Conservation (phyloP, 495 filamentous ascomycete genomes). For the Podospora comata region DNA sequence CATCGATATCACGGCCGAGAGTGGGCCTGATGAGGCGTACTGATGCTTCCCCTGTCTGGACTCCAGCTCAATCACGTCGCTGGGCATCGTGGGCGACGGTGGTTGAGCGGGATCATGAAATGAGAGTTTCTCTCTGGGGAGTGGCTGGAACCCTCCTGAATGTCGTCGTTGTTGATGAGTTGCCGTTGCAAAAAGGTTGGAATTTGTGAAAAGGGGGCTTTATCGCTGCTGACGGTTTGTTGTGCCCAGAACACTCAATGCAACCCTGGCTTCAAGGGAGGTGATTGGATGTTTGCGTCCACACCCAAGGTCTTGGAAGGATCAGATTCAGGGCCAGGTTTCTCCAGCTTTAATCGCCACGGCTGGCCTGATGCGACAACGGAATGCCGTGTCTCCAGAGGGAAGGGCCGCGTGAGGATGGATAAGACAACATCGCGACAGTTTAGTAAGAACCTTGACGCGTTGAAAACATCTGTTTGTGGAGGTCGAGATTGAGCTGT, state of each 20-base stretch:
- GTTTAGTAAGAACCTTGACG: neutral
- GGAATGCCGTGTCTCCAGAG: neutral
- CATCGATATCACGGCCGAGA: conserved; percentile 2
- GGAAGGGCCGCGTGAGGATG: neutral
- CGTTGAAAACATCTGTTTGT: neutral
- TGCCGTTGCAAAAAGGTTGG: neutral
- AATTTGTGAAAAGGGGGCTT: neutral
- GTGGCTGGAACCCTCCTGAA: neutral
- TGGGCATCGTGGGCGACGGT: conserved; percentile 11
- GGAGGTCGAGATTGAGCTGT: neutral
- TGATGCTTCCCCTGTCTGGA: conserved; percentile 8
- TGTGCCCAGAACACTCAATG: neutral
- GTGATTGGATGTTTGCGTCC: neutral
- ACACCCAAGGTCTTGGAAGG: neutral
- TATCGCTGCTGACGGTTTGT: neutral
- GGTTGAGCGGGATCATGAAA: neutral
- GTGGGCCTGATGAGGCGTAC: neutral
- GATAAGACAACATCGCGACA: neutral
- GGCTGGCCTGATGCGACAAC: neutral
- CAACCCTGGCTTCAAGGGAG: neutral
- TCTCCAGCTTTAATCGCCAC: neutral
- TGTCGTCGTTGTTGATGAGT: neutral
- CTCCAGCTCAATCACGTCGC: conserved; percentile 14
- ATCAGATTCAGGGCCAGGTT: neutral
- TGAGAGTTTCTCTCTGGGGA: neutral